Evolutionary conservation across 2,329 filamentous ascomycete species (phyloP).

Genomic region (Plectosphaerella plurivora): DNA sequence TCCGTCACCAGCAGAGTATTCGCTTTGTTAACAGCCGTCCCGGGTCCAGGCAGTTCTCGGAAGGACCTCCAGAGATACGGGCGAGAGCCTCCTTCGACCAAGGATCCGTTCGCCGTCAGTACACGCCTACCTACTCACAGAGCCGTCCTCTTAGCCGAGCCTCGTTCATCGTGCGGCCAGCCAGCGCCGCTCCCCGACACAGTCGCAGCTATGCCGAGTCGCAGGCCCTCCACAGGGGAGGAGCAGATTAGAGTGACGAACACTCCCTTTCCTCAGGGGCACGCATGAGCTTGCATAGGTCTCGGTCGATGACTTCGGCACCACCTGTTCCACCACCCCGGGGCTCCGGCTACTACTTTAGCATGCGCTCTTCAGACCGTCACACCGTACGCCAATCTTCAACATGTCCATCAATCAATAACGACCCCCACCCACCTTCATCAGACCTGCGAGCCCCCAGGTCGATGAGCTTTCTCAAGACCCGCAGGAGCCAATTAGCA

Average conservation of each 20-base stretch:
- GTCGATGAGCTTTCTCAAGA: conserved; percentile 50
- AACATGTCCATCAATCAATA: conserved; percentile 1
- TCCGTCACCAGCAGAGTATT: conserved; percentile 47
- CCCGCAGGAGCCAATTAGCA: conserved; percentile 18
- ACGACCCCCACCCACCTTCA: neutral
- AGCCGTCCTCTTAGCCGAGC: neutral
- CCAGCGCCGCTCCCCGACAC: neutral
- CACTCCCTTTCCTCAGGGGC: neutral
- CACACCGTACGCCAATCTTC: neutral
- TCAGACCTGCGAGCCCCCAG: conserved; percentile 39
- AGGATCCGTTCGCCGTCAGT: neutral
- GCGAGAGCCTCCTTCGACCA: neutral
- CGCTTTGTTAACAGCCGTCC: conserved; percentile 38
- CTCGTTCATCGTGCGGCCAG: neutral
- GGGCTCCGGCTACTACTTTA: conserved; percentile 6
- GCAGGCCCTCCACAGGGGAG: neutral
- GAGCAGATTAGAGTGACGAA: neutral
- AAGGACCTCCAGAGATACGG: neutral
- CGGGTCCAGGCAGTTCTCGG: neutral
- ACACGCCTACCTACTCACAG: neutral
- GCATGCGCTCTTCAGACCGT: neutral
- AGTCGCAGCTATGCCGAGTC: conserved; percentile 7
- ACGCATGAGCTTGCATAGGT: conserved; percentile 39
- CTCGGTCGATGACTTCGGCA: conserved; percentile 46
- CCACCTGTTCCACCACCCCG: conserved; percentile 17